Evolutionary conservation across 257 asterid genomes (phyloP).

Genomic region (Rhazya stricta): DNA sequence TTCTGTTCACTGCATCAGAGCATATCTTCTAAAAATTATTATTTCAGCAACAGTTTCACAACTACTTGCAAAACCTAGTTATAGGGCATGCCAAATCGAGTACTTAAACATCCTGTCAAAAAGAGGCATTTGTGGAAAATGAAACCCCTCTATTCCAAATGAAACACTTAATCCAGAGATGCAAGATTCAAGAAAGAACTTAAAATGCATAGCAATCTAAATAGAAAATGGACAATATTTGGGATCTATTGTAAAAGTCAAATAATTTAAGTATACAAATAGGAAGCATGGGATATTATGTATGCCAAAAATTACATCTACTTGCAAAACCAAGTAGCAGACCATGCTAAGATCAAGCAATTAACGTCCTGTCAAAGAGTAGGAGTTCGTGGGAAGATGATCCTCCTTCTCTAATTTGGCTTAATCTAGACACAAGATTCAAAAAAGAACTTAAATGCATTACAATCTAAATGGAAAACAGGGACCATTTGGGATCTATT

Average conservation of each 20-base stretch:
- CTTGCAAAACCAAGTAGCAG: too few relatives aligned
- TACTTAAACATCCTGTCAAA: not conserved
- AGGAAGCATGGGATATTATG: not conserved
- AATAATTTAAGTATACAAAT: not conserved
- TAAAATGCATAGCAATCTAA: too few relatives aligned
- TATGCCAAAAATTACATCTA: too few relatives aligned
- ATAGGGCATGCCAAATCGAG: not conserved
- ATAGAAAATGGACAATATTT: too few relatives aligned
- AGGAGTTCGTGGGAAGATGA: too few relatives aligned
- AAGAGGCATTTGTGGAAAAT: not conserved
- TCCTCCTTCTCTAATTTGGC: too few relatives aligned
- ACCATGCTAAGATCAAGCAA: too few relatives aligned
- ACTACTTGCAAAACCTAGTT: not conserved
- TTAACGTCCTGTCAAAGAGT: too few relatives aligned
- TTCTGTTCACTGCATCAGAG: not conserved
- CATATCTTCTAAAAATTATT: not conserved
- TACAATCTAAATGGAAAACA: too few relatives aligned
- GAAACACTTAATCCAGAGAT: not conserved
- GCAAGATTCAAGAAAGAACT: not conserved
- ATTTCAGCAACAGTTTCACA: not conserved
- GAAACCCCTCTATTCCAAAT: not conserved
- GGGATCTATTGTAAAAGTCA: not conserved
- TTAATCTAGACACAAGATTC: too few relatives aligned
- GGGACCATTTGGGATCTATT: too few relatives aligned
- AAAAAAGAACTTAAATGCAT: too few relatives aligned